Base-by-base conservation (phyloP, 371 early-diverging fungal species). In the Enteropsectra breve region DNA sequence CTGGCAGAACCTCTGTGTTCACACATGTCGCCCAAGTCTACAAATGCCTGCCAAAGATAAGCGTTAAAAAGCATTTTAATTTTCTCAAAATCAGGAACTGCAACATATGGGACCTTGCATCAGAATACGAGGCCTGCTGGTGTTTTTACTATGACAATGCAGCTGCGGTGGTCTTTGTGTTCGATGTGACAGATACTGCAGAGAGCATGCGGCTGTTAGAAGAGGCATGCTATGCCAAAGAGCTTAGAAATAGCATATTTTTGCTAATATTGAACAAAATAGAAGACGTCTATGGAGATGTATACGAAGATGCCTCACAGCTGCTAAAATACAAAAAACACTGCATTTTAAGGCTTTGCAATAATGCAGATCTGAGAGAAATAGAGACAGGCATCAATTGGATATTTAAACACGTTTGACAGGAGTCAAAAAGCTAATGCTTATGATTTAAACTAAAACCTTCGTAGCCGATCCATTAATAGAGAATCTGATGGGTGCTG, bases 91-190 rank as follows among this genome's bases (percentile, higher is more conserved):
- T 56, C 8, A 37, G 18, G 23, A 32, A 56, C 37, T 23, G 8
- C 23, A 18, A 40, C 18, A 40, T 56, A 8, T 56, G 56, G 56
- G 56, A 56, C 23, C 8, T 56, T 6, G 8, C 30, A 8, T 28
- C 45, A 11, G 37, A 56, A 6, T 11, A 4, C 5, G 11, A 23
- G n/a, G 21, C 23, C 45, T 32, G 5, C 11, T 56, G 56, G 56
- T 38, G 45, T 32, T 56, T 11, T 11, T 56, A 56, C 23, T 56
- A 15, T 46, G 56, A 56, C 26, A 56, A 56, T 46, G 23, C 56
- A 5, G 23, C 6, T 46, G 5, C 45, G 13, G 36, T 56, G 6
- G 23, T 56, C 5, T 56, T 56, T 46, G 37, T 56, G 29, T 56
- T 11, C 23, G 52, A 50, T 26, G 32, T 24, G 15, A 15, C 8